Conservation (phyloP, 768 basidiomycete genomes). For the Termitomyces sp. region DNA sequence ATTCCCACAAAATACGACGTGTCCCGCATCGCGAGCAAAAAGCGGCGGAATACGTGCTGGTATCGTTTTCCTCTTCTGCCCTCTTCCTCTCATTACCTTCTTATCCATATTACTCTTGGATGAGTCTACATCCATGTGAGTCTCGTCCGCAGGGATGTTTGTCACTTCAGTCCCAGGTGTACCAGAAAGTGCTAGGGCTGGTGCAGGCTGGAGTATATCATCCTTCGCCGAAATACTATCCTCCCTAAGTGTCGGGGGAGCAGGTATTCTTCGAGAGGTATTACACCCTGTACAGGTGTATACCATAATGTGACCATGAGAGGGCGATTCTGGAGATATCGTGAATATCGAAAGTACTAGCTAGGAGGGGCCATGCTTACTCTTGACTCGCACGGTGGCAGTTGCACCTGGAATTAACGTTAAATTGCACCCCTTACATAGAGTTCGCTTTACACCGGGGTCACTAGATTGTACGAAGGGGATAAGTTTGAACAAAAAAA, state of each 20-base stretch:
- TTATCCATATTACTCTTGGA: not conserved
- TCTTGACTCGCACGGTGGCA: constrained; percentile 58
- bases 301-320: constrained; percentile 52
- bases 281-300: constrained; percentile 62
- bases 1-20: constrained; percentile 66
- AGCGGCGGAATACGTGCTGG: constrained; percentile 51
- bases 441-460: constrained; percentile 75
- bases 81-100: not conserved
- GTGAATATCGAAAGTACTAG: not conserved
- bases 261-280: constrained; percentile 62
- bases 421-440: constrained; percentile 68
- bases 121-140: constrained; percentile 2
- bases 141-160: not conserved
- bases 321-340: constrained; percentile 24
- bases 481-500: not conserved
- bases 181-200: not conserved
- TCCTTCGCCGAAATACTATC: not conserved
- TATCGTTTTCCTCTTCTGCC: constrained; percentile 15
- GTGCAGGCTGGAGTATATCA: not conserved
- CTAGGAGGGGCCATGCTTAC: constrained; percentile 29
- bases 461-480: constrained; percentile 45
- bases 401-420: constrained; percentile 69
- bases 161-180: not conserved
- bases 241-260: constrained; percentile 42
- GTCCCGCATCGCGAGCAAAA: constrained; percentile 61